Evolutionary conservation across 768 basidiomycete genomes (phyloP).

Genomic region (Suillus luteus): DNA sequence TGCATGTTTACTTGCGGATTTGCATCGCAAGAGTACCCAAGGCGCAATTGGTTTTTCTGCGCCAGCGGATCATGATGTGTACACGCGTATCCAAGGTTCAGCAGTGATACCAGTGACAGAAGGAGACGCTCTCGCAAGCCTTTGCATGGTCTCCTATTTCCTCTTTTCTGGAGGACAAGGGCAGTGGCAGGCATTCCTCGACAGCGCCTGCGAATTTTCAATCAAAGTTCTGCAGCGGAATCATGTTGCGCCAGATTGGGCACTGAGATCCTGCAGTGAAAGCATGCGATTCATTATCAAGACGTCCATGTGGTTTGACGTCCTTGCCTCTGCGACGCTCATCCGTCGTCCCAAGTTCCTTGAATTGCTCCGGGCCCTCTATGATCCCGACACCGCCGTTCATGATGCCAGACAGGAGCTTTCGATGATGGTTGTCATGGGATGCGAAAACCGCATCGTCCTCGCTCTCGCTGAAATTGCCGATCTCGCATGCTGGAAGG

Average conservation of each 20-base stretch:
- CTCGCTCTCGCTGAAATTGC: slow-evolving; percentile 80
- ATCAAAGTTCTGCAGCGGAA: slow-evolving; percentile 45
- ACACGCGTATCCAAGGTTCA: slow-evolving; percentile 28
- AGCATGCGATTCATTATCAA: slow-evolving; percentile 75
- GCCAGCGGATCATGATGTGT: slow-evolving; percentile 27
- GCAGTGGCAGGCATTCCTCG: slow-evolving; percentile 67
- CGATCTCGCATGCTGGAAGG: slow-evolving; percentile 67
- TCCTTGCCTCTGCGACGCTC: slow-evolving; percentile 73
- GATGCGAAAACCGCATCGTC: slow-evolving; percentile 80
- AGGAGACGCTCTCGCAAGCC: slow-evolving; percentile 77
- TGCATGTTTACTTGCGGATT: slow-evolving; percentile 60
- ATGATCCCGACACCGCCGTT: slow-evolving; percentile 29
- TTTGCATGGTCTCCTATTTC: slow-evolving; percentile 75
- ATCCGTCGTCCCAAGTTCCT: slow-evolving; percentile 54
- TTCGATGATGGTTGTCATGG: slow-evolving; percentile 83
- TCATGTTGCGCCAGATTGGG: slow-evolving; percentile 41
- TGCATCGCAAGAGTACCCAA: slow-evolving; percentile 45
- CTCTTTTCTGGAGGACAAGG: slow-evolving; percentile 80
- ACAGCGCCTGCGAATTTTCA: slow-evolving; percentile 60
- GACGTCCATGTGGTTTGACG: slow-evolving; percentile 88
- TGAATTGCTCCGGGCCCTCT: slow-evolving; percentile 56
- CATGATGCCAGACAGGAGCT: slow-evolving; percentile 40
- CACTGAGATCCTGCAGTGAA: slow-evolving; percentile 47
- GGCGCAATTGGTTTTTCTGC: slow-evolving; percentile 22
- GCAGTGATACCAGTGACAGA: slow-evolving; percentile 34